phyloP scores from a whole-genome alignment of 148 eudicot species.

The Limonium bicolor region DNA sequence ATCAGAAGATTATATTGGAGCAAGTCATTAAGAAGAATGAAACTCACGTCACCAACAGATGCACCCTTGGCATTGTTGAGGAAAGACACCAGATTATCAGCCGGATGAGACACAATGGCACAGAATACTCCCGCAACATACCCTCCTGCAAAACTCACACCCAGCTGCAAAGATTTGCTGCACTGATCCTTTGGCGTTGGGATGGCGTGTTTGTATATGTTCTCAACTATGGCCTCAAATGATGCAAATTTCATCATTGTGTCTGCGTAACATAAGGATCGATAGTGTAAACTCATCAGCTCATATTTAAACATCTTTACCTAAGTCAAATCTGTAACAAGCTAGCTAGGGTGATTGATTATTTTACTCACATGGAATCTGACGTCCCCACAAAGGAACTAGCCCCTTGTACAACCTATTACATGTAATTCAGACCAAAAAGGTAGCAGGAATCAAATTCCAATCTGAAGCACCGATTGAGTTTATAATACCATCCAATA shows the following conservation, averaged over 20 bases:
- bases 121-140: constrained; percentile 1
- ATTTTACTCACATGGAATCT: constrained; percentile 37
- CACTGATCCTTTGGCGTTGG: constrained; percentile 2
- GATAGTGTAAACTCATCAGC: too few relatives aligned
- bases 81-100: constrained; percentile 64
- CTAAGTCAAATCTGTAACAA: too few relatives aligned
- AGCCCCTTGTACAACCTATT: constrained; percentile 29
- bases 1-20: too few relatives aligned
- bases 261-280: too few relatives aligned
- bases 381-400: constrained; percentile 43
- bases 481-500: too few relatives aligned
- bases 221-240: constrained; percentile 2
- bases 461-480: too few relatives aligned
- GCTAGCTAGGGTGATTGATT: too few relatives aligned
- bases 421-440: too few relatives aligned
- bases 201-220: constrained; percentile 2
- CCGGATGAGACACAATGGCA: constrained; percentile 62
- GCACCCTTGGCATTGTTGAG: constrained; percentile 63
- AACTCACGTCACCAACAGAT: constrained; percentile 18
- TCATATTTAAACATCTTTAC: too few relatives aligned
- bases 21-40: too few relatives aligned
- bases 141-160: constrained; percentile 64
- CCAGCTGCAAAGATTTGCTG: constrained; percentile 25
- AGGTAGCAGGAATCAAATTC: too few relatives aligned
- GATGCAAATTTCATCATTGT: constrained; percentile 5